phyloP scores from a whole-genome alignment of 768 basidiomycete genomes.

The Xerocomus brunneocitrinus region DNA sequence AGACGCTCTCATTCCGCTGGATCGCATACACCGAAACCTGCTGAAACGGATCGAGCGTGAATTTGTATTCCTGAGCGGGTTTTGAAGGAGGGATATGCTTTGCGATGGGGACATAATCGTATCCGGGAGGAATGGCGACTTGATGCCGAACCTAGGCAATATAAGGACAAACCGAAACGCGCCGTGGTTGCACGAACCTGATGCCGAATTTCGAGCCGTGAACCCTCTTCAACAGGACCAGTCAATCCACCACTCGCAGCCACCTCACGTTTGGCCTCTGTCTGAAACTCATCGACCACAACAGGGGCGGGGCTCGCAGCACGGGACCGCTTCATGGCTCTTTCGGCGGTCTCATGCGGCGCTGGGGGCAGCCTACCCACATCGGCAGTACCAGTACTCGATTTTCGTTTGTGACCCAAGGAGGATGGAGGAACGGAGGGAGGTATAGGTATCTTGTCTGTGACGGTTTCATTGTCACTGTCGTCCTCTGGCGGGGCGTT shows the following conservation, averaged over 20 bases:
- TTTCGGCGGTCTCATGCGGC: slow-evolving; percentile 29
- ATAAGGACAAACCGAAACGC: slow-evolving; percentile 5
- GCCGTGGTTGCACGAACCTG: slow-evolving; percentile 41
- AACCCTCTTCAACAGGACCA: slow-evolving; percentile 61
- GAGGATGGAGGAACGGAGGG: background rate
- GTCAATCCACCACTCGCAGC: slow-evolving; percentile 85
- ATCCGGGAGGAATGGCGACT: slow-evolving; percentile 92
- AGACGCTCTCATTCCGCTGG: slow-evolving; percentile 93
- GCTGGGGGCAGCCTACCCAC: slow-evolving; percentile 2
- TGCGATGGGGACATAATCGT: slow-evolving; percentile 85
- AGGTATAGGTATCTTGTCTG: background rate
- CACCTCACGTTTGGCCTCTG: slow-evolving; percentile 88
- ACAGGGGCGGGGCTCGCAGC: slow-evolving; percentile 65
- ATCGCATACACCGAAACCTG: slow-evolving; percentile 92
- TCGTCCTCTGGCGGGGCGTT: slow-evolving; percentile 21
- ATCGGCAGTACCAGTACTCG: slow-evolving; percentile 7
- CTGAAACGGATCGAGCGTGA: slow-evolving; percentile 96
- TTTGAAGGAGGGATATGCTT: slow-evolving; percentile 88
- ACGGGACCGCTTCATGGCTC: slow-evolving; percentile 52
- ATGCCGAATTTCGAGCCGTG: slow-evolving; percentile 73
- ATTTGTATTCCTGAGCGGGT: slow-evolving; percentile 91
- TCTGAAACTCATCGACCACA: slow-evolving; percentile 91
- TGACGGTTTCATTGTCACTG: slow-evolving; percentile 21
- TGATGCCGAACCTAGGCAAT: slow-evolving; percentile 77
- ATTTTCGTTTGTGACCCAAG: slow-evolving; percentile 24